A percentile compares a stretch with the other conserved stretches of the same genome.
Evolutionary conservation across 805 yeast genomes (phyloP).

Genomic region (Isabelozyma rhagii): DNA sequence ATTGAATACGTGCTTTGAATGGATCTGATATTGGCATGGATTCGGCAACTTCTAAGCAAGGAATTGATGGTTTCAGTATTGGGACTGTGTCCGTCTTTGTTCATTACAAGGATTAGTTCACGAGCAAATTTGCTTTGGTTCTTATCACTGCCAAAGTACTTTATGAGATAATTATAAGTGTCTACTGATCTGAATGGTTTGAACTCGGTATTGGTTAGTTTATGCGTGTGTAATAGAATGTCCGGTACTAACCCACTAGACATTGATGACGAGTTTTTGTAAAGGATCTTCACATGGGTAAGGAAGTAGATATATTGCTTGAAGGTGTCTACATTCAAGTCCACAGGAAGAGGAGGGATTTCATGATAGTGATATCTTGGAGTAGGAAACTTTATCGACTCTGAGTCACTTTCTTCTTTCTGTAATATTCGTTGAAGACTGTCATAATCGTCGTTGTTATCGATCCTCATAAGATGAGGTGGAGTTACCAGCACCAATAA

Average conservation of each 20-base stretch:
- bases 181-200: constrained; percentile 28
- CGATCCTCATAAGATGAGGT: constrained; percentile 16
- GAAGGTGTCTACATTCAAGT: constrained; percentile 24
- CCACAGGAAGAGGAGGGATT: constrained; percentile 30
- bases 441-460: constrained; percentile 7
- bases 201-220: constrained; percentile 26
- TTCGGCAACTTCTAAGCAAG: constrained; percentile 26
- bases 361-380: constrained; percentile 22
- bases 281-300: constrained; percentile 31
- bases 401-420: constrained; percentile 18
- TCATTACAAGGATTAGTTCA: constrained; percentile 37
- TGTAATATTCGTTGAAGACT: constrained; percentile 12
- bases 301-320: constrained; percentile 32
- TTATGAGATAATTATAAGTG: constrained; percentile 37
- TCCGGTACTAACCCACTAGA: constrained; percentile 34
- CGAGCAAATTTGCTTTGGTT: constrained; percentile 40
- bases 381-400: constrained; percentile 8
- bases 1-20: constrained; percentile 29
- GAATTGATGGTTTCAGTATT: constrained; percentile 39
- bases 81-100: constrained; percentile 38
- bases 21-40: constrained; percentile 31
- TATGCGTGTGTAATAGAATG: constrained; percentile 36
- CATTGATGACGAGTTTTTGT: constrained; percentile 30
- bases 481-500: constrained; percentile 32
- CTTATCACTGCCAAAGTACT: constrained; percentile 38